These are phyloP conservation scores for Omphalotus guepiniiformis DNA, from an alignment of 768 basidiomycete species.

Conservation along the genomic window DNA sequence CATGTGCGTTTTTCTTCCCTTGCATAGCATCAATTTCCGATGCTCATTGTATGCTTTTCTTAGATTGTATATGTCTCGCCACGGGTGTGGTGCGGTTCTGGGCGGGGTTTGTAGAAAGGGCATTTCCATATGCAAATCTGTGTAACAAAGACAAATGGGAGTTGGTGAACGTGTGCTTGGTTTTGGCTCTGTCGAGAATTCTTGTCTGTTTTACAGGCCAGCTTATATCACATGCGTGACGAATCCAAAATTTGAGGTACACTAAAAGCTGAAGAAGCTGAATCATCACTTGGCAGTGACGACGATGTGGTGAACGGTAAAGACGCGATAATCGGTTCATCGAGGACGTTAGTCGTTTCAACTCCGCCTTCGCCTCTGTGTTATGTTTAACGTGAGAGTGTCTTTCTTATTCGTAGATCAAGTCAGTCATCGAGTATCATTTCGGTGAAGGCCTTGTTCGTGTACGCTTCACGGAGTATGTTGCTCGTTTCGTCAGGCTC, in stretches of 20 bases:
- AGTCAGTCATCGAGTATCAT: slow-evolving; percentile 83
- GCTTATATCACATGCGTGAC: slow-evolving; percentile 97
- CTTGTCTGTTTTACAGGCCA: slow-evolving; percentile 49
- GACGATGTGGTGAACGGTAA: too few relatives aligned
- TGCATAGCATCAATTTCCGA: neutral
- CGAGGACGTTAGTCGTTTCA: slow-evolving; percentile 71
- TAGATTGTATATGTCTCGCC: too few relatives aligned
- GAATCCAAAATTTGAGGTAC: slow-evolving; percentile 93
- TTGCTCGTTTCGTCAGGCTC: slow-evolving; percentile 79
- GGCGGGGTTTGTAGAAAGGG: slow-evolving; percentile 85
- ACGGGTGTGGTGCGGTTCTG: slow-evolving; percentile 82
- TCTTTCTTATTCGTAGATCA: slow-evolving; percentile 49
- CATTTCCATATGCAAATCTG: slow-evolving; percentile 94
- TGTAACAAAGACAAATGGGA: slow-evolving; percentile 88
- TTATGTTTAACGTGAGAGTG: neutral
- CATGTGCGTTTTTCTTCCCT: slow-evolving; percentile 59
- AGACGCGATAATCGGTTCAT: slow-evolving; percentile 89
- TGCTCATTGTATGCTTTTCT: too few relatives aligned
- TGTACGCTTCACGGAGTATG: slow-evolving; percentile 86
- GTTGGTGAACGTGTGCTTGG: slow-evolving; percentile 74
- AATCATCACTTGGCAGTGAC: too few relatives aligned
- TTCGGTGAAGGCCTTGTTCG: slow-evolving; percentile 89
- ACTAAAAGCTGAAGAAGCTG: slow-evolving; percentile 59
- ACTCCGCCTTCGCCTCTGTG: neutral
- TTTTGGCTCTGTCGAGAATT: too few relatives aligned